phyloP scores from a whole-genome alignment of 495 filamentous ascomycete genomes.

The Penicillium pulvis region DNA sequence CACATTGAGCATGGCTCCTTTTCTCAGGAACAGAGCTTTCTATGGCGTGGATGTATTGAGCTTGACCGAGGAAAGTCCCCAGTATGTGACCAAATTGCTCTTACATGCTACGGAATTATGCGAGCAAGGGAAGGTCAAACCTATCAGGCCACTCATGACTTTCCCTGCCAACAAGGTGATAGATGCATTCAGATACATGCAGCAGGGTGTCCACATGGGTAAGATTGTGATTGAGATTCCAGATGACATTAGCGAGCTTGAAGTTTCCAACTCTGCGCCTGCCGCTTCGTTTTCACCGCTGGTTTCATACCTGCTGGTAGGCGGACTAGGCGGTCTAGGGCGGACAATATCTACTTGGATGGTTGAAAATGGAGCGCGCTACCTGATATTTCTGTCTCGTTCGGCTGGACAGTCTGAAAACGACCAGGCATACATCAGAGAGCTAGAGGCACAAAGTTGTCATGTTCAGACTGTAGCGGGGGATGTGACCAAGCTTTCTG shows the following conservation, averaged over 20 bases:
- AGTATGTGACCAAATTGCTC: too few relatives aligned
- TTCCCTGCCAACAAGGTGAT: conserved; percentile 22
- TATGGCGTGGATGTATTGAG: conserved; percentile 18
- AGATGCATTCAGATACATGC: conserved; percentile 36
- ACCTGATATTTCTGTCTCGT: conserved; percentile 1
- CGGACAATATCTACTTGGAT: neutral
- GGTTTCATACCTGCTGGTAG: neutral
- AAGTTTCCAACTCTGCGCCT: neutral
- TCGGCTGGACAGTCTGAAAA: neutral
- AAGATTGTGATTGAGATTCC: conserved; percentile 37
- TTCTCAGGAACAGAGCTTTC: conserved; percentile 29
- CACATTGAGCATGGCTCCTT: conserved; percentile 34
- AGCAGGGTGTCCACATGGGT: conserved; percentile 43
- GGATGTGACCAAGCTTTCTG: neutral
- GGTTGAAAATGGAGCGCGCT: conserved; percentile 4
- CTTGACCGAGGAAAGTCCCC: too few relatives aligned
- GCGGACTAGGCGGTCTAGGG: conserved; percentile 1
- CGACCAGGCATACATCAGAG: neutral
- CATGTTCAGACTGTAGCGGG: neutral
- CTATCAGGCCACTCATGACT: conserved; percentile 33
- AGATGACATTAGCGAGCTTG: neutral
- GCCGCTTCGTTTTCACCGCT: neutral
- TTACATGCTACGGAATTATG: too few relatives aligned
- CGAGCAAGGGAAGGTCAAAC: conserved; percentile 19
- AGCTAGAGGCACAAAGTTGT: conserved; percentile 7